Evolutionary conservation across 192 early-diverging fungal genomes (phyloP).

Genomic region (Allomyces arbusculus): DNA sequence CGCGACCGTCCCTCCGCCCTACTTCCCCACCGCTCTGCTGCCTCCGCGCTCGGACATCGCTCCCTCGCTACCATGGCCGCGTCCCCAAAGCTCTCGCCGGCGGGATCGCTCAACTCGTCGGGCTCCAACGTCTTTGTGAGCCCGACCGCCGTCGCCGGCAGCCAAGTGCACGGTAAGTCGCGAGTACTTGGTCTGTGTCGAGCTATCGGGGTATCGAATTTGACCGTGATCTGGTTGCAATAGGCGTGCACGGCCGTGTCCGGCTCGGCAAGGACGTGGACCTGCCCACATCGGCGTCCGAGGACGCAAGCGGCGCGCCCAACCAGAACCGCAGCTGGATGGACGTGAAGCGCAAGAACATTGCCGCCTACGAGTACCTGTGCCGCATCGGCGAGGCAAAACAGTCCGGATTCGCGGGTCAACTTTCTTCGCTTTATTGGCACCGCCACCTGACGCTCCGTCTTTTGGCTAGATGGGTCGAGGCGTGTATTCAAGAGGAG

Average conservation of each 20-base stretch:
- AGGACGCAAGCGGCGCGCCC: background rate
- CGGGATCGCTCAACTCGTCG: too few relatives aligned
- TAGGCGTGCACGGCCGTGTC: background rate
- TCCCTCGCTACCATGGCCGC: too few relatives aligned
- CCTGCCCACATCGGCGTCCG: background rate
- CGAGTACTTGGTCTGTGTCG: too few relatives aligned
- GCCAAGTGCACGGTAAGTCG: too few relatives aligned
- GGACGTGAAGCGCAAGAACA: conserved; percentile 65
- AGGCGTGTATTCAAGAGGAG: conserved; percentile 66
- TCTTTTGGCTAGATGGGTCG: conserved; percentile 62
- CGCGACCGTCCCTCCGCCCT: too few relatives aligned
- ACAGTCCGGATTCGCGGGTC: conserved; percentile 37
- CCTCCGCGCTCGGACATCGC: too few relatives aligned
- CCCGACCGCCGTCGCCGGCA: too few relatives aligned
- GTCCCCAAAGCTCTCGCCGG: too few relatives aligned
- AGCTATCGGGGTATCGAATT: too few relatives aligned
- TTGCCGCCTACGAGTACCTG: conserved; percentile 97
- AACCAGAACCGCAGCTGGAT: conserved; percentile 43
- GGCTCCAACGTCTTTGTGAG: too few relatives aligned
- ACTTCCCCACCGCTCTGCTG: too few relatives aligned
- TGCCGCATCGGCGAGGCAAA: conserved; percentile 98
- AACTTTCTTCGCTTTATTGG: conserved; percentile 4
- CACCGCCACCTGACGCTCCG: background rate
- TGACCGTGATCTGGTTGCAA: background rate
- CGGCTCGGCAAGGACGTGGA: background rate